Base-by-base conservation (phyloP, 73 alveolate species). In the Halteria grandinella region DNA sequence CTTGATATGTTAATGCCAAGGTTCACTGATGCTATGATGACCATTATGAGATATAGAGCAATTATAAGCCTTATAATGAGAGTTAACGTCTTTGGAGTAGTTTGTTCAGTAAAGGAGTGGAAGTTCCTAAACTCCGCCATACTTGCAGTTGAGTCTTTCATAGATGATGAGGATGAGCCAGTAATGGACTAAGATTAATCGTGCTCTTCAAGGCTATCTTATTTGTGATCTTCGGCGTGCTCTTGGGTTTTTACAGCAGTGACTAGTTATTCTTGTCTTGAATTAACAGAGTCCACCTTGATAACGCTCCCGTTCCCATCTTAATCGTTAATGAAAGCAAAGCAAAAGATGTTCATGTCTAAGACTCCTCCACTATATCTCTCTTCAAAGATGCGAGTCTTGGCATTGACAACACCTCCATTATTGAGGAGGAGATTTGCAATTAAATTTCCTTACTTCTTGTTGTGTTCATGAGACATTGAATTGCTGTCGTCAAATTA, bases 361-460 rank as follows among this genome's bases (percentile, higher is more conserved):
- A 53, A 23, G 6, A 53, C 69, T 17, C 69, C 69, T 53, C 69
- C 69, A 23, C 69, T 53, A 53, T 53, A 53, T 18, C 69, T 11
- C 24, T 53, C 69, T 23, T 53, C 69, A 53, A 53, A 53, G 23
- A 53, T 45, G 5, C 69, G 5, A 53, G 69, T 53, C 24, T 53
- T 53, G 29, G n/a, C 40, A 8, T 23, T 53, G 15, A 39, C 50
- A 39, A 14, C 10, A 18, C 48, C 29, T 25, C 8, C 23, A 25
- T 53, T 23, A 53, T 53, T 45, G 21, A 48, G 21, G 6, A 48
- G 59, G 8, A 31, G n/a, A 48, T 48, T 48, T 7, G n/a, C n/a
- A n/a, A n/a, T n/a, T n/a, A n/a, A n/a, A n/a, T n/a, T n/a, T n/a
- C n/a, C n/a, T n/a, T n/a, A n/a, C n/a, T n/a, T n/a, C n/a, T n/a